Base-by-base conservation (phyloP, 2,329 filamentous ascomycete genomes). In the Bimuria novae-zelandiae region DNA sequence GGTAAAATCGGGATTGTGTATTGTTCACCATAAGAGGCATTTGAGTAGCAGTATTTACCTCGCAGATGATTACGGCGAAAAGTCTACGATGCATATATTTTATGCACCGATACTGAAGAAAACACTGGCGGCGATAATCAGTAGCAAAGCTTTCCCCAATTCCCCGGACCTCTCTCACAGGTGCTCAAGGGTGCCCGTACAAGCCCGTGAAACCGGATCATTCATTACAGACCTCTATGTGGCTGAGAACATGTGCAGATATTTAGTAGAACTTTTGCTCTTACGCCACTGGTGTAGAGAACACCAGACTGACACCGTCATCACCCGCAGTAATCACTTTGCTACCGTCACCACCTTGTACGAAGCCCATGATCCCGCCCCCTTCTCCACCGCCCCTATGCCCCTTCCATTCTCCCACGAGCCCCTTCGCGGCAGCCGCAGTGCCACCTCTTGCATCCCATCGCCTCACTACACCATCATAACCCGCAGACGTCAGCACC, bases 301-400 rank as follows among this genome's bases (percentile, higher is more conserved):
- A 70, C 7, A 69, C 60, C 23, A 70, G 41, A 23, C 61, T 60
- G 35, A 73, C 65, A 12, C 65, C 60, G 42, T 99, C 94, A 76
- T 99, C 94, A 21, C 94, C 94, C 1, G 92, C 94, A 5, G 94
- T 97, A 4, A 96, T 83, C 43, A 97, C 80, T 60, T 86, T 82
- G 73, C 86, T 84, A 0, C 90, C 90, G 70, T 87, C 82, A 2
- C 79, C 82, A 2, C 79, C 80, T 75, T 97, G 92, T 47, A 96
- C 92, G 70, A 97, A 99, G 0, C 89, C 92, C 62, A 97, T 76
- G 7, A 97, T 88, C 48, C 93, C 93, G 29, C 92, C 93, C 19
- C 91, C 88, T 76, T 94, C 90, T 11, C 91, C 89, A 69, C 90
- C 85, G 25, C 92, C 87, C 63, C 90, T 74, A 72, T 99, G 94